Percentiles rank a stretch among this genome's conserved stretches.
Evolutionary conservation across 148 eudicot species (phyloP).

Genomic region (Polygonum aviculare): DNA sequence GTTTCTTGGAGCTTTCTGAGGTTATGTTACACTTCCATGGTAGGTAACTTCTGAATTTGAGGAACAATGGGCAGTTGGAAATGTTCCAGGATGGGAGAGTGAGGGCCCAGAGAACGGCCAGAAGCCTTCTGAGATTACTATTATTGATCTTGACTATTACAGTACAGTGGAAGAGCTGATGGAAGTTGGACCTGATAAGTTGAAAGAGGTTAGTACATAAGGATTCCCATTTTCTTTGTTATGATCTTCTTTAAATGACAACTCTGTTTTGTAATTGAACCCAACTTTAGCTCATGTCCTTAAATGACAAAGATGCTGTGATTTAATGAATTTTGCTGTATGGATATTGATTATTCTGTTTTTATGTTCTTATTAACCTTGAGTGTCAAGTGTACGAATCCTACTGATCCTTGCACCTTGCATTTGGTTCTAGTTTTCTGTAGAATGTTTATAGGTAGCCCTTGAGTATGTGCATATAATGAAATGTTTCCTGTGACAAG

Average conservation of each 20-base stretch:
- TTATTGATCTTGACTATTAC: slow-evolving; percentile 83
- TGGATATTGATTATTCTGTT: background rate
- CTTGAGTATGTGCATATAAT: background rate
- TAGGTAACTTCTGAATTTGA: slow-evolving; percentile 83
- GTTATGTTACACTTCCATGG: slow-evolving; percentile 2
- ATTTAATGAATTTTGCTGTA: background rate
- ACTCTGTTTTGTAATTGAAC: background rate
- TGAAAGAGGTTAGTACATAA: slow-evolving; percentile 71
- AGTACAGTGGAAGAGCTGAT: slow-evolving; percentile 75
- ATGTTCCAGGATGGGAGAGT: slow-evolving; percentile 75
- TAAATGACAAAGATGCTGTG: background rate
- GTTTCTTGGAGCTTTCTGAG: background rate
- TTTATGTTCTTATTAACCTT: background rate
- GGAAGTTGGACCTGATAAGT: slow-evolving; percentile 78
- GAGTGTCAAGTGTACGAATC: background rate
- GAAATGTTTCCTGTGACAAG: background rate
- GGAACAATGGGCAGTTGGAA: slow-evolving; percentile 73
- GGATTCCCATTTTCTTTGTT: background rate
- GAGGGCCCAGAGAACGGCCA: slow-evolving; percentile 56
- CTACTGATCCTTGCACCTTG: background rate
- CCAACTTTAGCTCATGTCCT: background rate
- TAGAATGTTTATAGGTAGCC: background rate
- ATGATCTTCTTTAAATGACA: background rate
- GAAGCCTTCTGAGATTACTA: slow-evolving; percentile 26
- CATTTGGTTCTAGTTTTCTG: background rate